Evolutionary conservation across 345 rosid genomes (phyloP), one percentile per base, ranked within the genome.

Genomic region (Ailanthus altissimus): DNA sequence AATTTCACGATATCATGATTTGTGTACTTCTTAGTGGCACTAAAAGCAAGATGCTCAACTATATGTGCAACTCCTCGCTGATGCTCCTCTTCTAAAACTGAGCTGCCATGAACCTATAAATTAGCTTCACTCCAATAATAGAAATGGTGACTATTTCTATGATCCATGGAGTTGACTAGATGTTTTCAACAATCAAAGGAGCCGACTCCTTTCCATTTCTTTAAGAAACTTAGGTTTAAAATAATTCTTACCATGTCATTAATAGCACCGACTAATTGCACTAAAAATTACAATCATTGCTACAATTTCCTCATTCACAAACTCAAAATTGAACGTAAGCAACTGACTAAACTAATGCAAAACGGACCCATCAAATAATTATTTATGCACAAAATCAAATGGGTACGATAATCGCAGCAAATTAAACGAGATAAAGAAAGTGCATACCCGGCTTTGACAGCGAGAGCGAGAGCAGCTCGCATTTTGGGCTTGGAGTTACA

Each of bases 1-100:
- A 94, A 94, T 80, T 89, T 94, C 59, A 94, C 89, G 25, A 94
- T 91, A 73, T 92, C 98, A 60, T 94, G 98, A 87, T 94, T 94
- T 67, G 93, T 88, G 65, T 91, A 92, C 49, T 82, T 92, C 43
- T 84, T 82, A 2, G 98, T 94, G 36, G 98, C 97, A 80, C 98
- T 94, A 70, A 94, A 94, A 43, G 98, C 97, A 68, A 94, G 97
- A 85, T 94, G 98, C 87, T 94, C 97, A 50, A 91, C 92, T 50
- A 94, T 91, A 81, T 94, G 98, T 67, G 98, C 98, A 78, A 94
- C 98, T 53, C 97, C 97, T 72, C 93, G 93, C 86, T 94, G 97
- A 75, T 86, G 91, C 71, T 94, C 98, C 87, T 94, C 97, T 87
- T 94, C 98, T 89, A 94, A 83, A 83, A 94, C 94, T 87, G 98